A percentile compares a stretch with the other conserved stretches of the same genome.
phyloP scores from a whole-genome alignment of 2,329 filamentous ascomycete genomes.

The Alternaria metachromatica region DNA sequence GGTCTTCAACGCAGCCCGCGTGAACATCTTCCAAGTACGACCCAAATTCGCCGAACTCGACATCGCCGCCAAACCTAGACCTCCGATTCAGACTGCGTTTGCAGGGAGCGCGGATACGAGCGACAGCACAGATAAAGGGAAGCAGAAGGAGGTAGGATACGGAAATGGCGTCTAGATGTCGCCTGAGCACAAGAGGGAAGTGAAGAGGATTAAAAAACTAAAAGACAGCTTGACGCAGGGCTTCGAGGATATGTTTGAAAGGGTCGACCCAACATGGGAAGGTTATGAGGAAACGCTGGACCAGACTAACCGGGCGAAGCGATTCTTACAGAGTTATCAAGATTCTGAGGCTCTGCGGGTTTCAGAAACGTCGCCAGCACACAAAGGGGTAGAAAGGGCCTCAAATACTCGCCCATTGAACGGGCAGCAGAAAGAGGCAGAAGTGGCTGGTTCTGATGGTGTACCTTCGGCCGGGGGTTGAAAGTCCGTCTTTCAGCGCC shows the following conservation, averaged over 20 bases:
- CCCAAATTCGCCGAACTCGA: constrained; percentile 76
- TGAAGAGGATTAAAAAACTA: neutral
- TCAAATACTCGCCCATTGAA: neutral
- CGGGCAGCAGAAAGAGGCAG: neutral
- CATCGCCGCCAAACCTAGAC: constrained; percentile 49
- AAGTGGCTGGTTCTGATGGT: neutral
- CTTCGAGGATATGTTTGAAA: neutral
- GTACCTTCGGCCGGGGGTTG: neutral
- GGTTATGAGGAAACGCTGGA: neutral
- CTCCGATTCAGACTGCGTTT: constrained; percentile 47
- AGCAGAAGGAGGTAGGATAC: constrained; percentile 25
- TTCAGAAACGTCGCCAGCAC: neutral
- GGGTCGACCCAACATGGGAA: neutral
- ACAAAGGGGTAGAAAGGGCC: neutral
- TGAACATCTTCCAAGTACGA: constrained; percentile 87
- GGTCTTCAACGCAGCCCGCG: constrained; percentile 85
- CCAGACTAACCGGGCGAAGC: neutral
- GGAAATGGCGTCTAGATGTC: constrained; percentile 8
- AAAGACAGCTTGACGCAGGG: neutral
- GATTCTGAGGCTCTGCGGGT: neutral
- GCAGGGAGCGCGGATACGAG: constrained; percentile 40
- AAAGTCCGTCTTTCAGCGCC: neutral
- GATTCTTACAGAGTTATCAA: neutral
- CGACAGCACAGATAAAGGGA: constrained; percentile 25
- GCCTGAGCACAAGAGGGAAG: neutral